These are phyloP conservation scores for Encephalitozoon cuniculi DNA, from an alignment of 371 early-diverging fungal genomes.

Conservation along the genomic window DNA sequence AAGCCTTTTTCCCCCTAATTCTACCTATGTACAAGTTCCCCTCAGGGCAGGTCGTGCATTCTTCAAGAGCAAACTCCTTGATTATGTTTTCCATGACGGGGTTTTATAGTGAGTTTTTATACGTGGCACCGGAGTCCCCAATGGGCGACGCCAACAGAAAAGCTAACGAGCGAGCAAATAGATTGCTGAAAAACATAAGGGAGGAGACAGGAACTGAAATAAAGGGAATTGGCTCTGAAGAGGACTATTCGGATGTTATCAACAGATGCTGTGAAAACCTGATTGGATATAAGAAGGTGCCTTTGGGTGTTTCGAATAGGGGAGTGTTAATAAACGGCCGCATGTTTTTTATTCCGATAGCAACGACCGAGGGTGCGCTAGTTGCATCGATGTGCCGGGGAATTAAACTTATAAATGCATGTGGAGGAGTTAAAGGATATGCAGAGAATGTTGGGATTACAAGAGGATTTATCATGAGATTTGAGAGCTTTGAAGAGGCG, in stretches of 20 bases:
- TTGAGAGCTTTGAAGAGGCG: slow-evolving; percentile 67
- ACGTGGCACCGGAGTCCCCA: neutral
- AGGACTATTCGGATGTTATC: slow-evolving; percentile 74
- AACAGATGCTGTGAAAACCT: slow-evolving; percentile 91
- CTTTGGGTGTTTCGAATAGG: slow-evolving; percentile 65
- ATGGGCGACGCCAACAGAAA: neutral
- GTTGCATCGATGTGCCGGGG: slow-evolving; percentile 89
- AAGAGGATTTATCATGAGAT: slow-evolving; percentile 78
- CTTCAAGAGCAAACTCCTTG: neutral
- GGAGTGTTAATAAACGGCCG: slow-evolving; percentile 63
- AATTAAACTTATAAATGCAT: slow-evolving; percentile 79
- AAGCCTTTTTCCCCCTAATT: slow-evolving; percentile 17
- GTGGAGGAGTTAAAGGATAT: slow-evolving; percentile 70
- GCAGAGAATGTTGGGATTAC: slow-evolving; percentile 79
- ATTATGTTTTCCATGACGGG: neutral
- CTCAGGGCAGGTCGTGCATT: neutral
- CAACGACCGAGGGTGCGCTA: slow-evolving; percentile 84
- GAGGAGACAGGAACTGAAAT: neutral
- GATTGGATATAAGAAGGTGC: slow-evolving; percentile 80
- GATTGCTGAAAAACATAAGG: neutral
- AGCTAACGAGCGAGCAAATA: neutral
- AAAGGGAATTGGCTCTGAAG: slow-evolving; percentile 59
- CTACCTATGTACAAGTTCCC: slow-evolving; percentile 12
- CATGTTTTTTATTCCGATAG: slow-evolving; percentile 76
- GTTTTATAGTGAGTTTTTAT: neutral